Evolutionary conservation across 23 red algal species (phyloP), one percentile per base, ranked within the genome.

Genomic region (Porphyridium purpureum): DNA sequence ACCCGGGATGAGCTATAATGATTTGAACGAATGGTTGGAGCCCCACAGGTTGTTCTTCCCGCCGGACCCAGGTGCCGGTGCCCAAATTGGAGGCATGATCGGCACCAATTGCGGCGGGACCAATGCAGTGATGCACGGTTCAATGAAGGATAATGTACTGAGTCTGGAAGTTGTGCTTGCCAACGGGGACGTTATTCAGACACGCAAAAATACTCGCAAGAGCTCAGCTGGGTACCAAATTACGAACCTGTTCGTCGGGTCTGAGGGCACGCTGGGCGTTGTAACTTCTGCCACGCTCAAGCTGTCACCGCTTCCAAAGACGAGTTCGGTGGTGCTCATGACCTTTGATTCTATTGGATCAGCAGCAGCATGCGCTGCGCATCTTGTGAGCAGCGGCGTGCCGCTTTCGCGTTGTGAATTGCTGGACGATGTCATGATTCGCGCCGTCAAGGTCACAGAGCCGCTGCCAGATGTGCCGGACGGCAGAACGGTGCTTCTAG

Each of bases 91-190:
- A 7, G 88, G 88, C 29, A 94, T 94, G 88, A 69, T 77, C 40
- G 78, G 74, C 44, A 94, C 88, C 0, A 82, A 67, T 22, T 84
- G 78, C 55, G 78, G 72, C 3, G 88, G 88, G 6, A 94, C 76
- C 17, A 94, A 84, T 33, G 80, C 88, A 1, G 88, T 82, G 27
- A 32, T 73, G 1, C 84, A 94, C 44, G 88, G 88, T 2, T 84
- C 78, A 6, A 94, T 94, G 77, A 83, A 80, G 56, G 88, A 94
- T 33, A 77, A 94, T 50, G 76, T 94, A 21, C 52, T 94, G 0
- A 85, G 76, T 40, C 66, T 94, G 2, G 67, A 77, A 31, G 88
- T 94, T 46, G 88, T 94, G 6, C 63, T 94, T 0, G 62, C 88
- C 0, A 70, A 71, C 47, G 88, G 88, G n/a, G 63, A n/a, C 17